Percentiles rank a stretch among this genome's conserved stretches.
phyloP scores from a whole-genome alignment of 129 eudicot genomes.

The Pulicaria dysenterica region DNA sequence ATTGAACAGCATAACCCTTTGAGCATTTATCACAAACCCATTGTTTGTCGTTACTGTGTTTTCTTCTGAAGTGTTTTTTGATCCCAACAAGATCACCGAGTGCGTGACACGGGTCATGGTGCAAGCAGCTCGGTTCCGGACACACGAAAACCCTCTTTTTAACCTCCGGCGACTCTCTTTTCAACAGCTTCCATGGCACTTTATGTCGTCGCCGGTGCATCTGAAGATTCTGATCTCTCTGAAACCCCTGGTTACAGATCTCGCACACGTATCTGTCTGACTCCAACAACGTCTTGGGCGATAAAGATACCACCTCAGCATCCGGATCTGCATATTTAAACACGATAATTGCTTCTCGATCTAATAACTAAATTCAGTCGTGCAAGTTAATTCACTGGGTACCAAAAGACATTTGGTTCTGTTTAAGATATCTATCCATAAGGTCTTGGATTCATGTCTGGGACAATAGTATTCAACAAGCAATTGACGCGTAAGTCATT shows the following conservation, averaged over 20 bases:
- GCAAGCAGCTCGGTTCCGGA: slow-evolving; percentile 76
- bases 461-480: too few relatives aligned
- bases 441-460: too few relatives aligned
- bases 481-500: too few relatives aligned
- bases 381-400: too few relatives aligned
- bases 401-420: too few relatives aligned
- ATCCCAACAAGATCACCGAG: slow-evolving; percentile 83
- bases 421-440: too few relatives aligned
- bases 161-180: slow-evolving; percentile 55
- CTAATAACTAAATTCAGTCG: too few relatives aligned
- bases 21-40: slow-evolving; percentile 77
- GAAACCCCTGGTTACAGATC: slow-evolving; percentile 84
- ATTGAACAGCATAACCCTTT: slow-evolving; percentile 83
- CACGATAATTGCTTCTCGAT: background rate
- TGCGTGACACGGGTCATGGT: slow-evolving; percentile 80
- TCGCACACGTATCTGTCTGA: slow-evolving; percentile 81
- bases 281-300: slow-evolving; percentile 69
- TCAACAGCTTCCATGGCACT: slow-evolving; percentile 79
- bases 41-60: slow-evolving; percentile 77
- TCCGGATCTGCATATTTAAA: slow-evolving; percentile 59
- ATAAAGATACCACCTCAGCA: slow-evolving; percentile 80
- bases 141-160: slow-evolving; percentile 75
- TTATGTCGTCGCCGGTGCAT: slow-evolving; percentile 82
- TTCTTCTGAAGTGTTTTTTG: slow-evolving; percentile 66
- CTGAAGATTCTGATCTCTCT: slow-evolving; percentile 78